phyloP scores from a whole-genome alignment of 805 yeast genomes.

The Komagataella populi region DNA sequence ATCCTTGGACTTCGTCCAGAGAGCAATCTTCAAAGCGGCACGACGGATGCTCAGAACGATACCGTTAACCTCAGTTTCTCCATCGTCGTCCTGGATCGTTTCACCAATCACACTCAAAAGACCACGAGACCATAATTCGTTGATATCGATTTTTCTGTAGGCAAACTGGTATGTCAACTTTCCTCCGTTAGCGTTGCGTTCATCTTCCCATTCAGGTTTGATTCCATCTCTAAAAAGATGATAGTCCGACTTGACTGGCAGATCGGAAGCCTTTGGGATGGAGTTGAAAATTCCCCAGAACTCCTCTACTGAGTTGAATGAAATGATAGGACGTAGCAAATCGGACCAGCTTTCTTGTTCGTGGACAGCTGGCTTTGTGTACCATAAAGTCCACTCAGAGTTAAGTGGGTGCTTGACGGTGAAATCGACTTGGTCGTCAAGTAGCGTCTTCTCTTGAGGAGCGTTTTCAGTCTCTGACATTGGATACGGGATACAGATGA shows the following conservation, averaged over 20 bases:
- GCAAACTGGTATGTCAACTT: slow-evolving; percentile 79
- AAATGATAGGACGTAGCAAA: slow-evolving; percentile 81
- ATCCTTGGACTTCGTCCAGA: slow-evolving; percentile 84
- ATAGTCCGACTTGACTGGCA: slow-evolving; percentile 88
- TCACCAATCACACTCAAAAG: slow-evolving; percentile 89
- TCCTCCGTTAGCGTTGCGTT: slow-evolving; percentile 79
- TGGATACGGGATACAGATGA: neutral
- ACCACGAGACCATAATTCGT: slow-evolving; percentile 86
- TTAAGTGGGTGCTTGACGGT: slow-evolving; percentile 80
- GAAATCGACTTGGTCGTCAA: slow-evolving; percentile 49
- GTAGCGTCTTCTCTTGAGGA: slow-evolving; percentile 27
- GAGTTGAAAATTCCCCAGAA: slow-evolving; percentile 97
- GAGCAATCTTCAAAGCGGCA: slow-evolving; percentile 68
- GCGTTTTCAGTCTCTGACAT: neutral
- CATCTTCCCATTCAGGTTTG: slow-evolving; percentile 98
- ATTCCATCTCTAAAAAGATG: slow-evolving; percentile 89
- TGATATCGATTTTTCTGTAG: slow-evolving; percentile 49
- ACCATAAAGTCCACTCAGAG: slow-evolving; percentile 93
- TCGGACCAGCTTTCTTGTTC: slow-evolving; percentile 82
- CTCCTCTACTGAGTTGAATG: slow-evolving; percentile 91
- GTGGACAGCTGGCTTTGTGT: slow-evolving; percentile 82
- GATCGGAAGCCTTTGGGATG: slow-evolving; percentile 80
- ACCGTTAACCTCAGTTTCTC: slow-evolving; percentile 80
- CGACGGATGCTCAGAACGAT: slow-evolving; percentile 83
- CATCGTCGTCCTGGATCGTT: slow-evolving; percentile 58